Base-by-base conservation (phyloP, 2,329 filamentous ascomycete species). In the Fusarium hainanense region DNA sequence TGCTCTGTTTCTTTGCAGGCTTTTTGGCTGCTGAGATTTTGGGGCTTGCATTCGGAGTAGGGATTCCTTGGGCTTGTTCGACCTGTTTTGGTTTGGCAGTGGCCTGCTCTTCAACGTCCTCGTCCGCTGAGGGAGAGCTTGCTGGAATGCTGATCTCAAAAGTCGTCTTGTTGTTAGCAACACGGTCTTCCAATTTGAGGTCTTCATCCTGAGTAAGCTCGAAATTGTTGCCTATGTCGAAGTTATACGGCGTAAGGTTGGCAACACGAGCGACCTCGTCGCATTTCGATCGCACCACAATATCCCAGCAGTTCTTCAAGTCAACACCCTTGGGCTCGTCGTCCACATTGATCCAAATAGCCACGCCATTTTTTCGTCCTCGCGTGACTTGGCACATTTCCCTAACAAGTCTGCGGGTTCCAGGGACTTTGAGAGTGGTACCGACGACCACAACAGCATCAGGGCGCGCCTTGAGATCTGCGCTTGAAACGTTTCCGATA, bases 401-500 rank as follows among this genome's bases (percentile, higher is more conserved):
- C 78, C 92, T 92, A 62, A 95, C 94, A 60, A 99, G 91, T 56
- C 94, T 88, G 66, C 93, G 90, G 44, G 98, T 94, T 11, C 96
- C 96, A 1, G 95, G 95, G 51, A 99, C 94, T 78, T 98, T 98
- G 73, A 99, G 83, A 62, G 93, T 98, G 4, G 96, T 99, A 54
- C 96, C 96, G 11, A 97, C 96, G 28, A 99, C 96, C 71, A 99
- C 90, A 27, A 99, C 88, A 20, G 94, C 94, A 78, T 98, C 96
- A 1, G 96, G 95, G 40, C 94, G 88, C 43, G 91, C 88, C 65
- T 93, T 92, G 62, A 98, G 83, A 78, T 99, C 96, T 7, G 94
- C 91, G 70, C 89, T 90, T 54, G 94, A 93, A 42, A 97, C 94
- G 23, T 93, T 93, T 44, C 95, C 94, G 78, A 99, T 99, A 16